Base-by-base conservation (phyloP, 495 filamentous ascomycete species). In the Xylaria grammica region DNA sequence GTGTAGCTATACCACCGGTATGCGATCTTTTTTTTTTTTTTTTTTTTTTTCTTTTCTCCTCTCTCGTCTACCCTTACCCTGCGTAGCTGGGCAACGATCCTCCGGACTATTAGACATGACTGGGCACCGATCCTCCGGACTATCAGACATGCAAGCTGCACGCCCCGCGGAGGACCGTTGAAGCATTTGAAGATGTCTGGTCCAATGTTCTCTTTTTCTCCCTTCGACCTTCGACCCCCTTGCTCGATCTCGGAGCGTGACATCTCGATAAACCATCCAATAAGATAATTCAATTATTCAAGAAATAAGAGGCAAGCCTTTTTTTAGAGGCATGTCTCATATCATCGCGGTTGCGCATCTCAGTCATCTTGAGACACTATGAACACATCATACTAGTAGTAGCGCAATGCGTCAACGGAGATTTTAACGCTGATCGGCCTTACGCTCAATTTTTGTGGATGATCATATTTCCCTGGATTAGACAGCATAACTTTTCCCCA, bases 231-330 rank as follows among this genome's bases (percentile, higher is more conserved):
- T 53, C 32, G 4, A 6, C 40, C 24, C 51, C 34, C 53, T 34
- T 36, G 51, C 51, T 48, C 29, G 20, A 27, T 56, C 40, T 10
- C 27, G 29, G 56, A 65, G 45, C 29, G 34, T 52, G 34, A 40
- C 53, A 30, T 69, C 67, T 73, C 72, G 69, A 74, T 64, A 74
- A 72, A 64, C 65, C 65, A 63, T 55, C 67, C 72, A 70, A 74
- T 69, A 65, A 60, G 64, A 67, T 36, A n/a, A 34, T 55, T 52
- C 9, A 26, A 48, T 59, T 48, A 6, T 19, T 13, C 29, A 60
- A 22, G 44, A 57, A 57, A 58, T 22, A 34, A 24, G 32, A 50
- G 27, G 3, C 10, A 29, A 57, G 38, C 49, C 67, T 42, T 67
- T 54, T 69, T 71, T 66, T 65, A 58, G 49, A 65, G 69, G 62